A percentile compares a stretch with the other conserved stretches of the same genome.
These are phyloP conservation scores for Colletotrichum australisinense DNA, from an alignment of 2,329 filamentous ascomycete species.

Conservation along the genomic window DNA sequence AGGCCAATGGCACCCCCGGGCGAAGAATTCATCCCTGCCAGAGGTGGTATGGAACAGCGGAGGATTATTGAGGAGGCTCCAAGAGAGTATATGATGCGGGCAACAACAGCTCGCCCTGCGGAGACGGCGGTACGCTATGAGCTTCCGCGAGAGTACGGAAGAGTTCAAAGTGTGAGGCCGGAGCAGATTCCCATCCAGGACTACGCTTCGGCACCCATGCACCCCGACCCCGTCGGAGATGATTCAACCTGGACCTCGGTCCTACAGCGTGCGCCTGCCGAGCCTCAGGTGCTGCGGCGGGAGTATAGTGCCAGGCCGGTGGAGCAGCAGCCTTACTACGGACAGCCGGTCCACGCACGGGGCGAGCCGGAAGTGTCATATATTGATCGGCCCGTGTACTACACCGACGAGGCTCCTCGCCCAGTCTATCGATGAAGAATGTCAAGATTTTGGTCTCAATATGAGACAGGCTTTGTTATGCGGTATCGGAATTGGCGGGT, in stretches of 20 bases:
- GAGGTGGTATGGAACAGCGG: constrained; percentile 53
- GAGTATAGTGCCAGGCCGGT: constrained; percentile 56
- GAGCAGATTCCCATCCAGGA: constrained; percentile 56
- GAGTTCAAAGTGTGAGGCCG: constrained; percentile 55
- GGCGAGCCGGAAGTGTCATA: constrained; percentile 55
- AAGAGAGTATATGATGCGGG: constrained; percentile 65
- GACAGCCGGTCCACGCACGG: constrained; percentile 43
- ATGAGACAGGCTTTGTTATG: neutral
- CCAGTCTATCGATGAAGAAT: constrained; percentile 47
- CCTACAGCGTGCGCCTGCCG: constrained; percentile 48
- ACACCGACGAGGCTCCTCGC: constrained; percentile 53
- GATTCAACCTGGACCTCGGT: constrained; percentile 42
- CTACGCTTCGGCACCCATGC: constrained; percentile 54
- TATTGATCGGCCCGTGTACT: constrained; percentile 58
- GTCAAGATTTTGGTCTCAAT: neutral
- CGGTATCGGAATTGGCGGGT: neutral
- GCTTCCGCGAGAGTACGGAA: constrained; percentile 53
- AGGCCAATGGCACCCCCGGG: constrained; percentile 56
- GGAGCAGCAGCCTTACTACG: constrained; percentile 54
- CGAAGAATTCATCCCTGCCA: constrained; percentile 61
- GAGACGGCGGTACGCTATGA: constrained; percentile 56
- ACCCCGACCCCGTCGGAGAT: constrained; percentile 52
- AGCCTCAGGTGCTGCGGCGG: constrained; percentile 44
- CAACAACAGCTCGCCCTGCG: constrained; percentile 68
- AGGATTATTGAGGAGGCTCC: constrained; percentile 58